These are phyloP conservation scores for Periconia digitata DNA, from an alignment of 2,329 filamentous ascomycete species.

Conservation along the genomic window DNA sequence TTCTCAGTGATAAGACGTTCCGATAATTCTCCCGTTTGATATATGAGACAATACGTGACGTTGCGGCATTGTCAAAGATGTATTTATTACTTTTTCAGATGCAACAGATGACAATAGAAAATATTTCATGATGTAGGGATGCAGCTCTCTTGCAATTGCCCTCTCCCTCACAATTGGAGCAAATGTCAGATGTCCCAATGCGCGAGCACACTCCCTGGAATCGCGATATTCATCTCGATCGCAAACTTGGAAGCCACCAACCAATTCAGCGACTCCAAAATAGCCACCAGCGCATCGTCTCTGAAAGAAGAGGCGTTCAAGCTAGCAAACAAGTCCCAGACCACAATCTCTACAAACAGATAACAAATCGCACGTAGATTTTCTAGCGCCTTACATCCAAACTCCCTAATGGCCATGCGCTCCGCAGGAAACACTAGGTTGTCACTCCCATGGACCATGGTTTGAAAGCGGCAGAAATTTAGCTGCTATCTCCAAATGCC, in stretches of 20 bases:
- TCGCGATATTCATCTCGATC: constrained; percentile 9
- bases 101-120: no score
- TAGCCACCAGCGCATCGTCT: constrained; percentile 3
- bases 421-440: constrained; percentile 5
- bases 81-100: no score
- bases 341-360: constrained; percentile 11
- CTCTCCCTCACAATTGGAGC: no score
- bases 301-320: not conserved
- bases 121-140: no score
- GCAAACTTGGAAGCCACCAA: constrained; percentile 1
- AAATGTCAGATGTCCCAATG: no score
- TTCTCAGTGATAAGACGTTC: no score
- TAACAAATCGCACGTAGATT: constrained; percentile 5
- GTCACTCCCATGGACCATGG: not conserved
- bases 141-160: no score
- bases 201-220: constrained; percentile 5
- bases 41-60: no score
- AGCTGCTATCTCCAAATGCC: constrained; percentile 11
- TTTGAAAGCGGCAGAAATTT: constrained; percentile 6
- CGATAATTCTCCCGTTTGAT: no score
- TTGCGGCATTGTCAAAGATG: no score
- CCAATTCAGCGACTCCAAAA: constrained; percentile 7
- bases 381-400: constrained; percentile 3
- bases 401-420: constrained; percentile 1
- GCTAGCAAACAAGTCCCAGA: constrained; percentile 2